Evolutionary conservation across 768 basidiomycete species (phyloP), one percentile per base, ranked within the genome.

Genomic region (Boletus eberwhitei): DNA sequence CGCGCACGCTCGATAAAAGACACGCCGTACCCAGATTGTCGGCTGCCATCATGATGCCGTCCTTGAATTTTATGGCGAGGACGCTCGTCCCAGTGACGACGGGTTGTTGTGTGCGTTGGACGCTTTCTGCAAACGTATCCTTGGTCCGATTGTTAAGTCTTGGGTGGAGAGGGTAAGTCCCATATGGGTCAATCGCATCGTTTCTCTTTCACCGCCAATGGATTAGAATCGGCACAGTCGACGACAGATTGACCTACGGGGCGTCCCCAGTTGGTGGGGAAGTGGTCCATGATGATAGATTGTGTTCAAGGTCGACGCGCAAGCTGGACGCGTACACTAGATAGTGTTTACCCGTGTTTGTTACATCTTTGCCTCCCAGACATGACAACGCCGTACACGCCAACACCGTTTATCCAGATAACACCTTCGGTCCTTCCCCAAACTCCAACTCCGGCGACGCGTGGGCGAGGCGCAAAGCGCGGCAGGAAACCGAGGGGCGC

Each of bases 71-170:
- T 73, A 99, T 78, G 3, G 89, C 97, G 34, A 99, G 80, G 6
- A 99, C 93, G 53, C 88, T 91, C n/a, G 96, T 95, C 54, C 96
- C 97, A 0, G 96, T 98, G 9, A 98, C 93, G 56, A 98, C 86
- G 11, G 97, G 97, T 64, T 94, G 89, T 65, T 93, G 92, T 29
- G 94, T 98, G 59, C 74, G 87, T 64, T 93, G 85, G 0, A 92
- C 81, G 37, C 84, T 81, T 5, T 81, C 80, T 3, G 81, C 70
- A 58, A 88, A 89, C 2, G 76, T 65, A 71, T 90, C 85, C 57
- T 78, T 67, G 39, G 75, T 64, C 40, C 54, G 69, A 59, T 81
- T 76, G 57, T 74, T 63, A 22, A 84, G 79, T 40, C 85, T 78
- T 54, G 80, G 80, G 65, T 84, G 79, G 55, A 92, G 75, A 29